Conservation (phyloP, 1,284 basidiomycete genomes). For the Spongiforma sp. region DNA sequence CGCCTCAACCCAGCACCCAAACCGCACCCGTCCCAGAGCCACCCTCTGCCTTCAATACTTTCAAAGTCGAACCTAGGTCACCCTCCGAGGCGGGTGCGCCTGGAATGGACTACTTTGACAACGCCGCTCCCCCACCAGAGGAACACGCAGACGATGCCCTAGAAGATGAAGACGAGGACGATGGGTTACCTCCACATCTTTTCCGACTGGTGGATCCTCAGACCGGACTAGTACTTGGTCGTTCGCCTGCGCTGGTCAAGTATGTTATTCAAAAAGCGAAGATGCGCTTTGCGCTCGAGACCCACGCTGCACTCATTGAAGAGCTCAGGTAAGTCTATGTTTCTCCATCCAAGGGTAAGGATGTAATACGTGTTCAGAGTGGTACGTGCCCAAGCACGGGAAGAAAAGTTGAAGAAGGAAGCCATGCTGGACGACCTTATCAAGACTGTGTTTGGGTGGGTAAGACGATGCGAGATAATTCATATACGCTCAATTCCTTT, state of each 20-base stretch:
- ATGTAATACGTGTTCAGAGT: slow-evolving; percentile 23
- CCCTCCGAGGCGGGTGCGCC: slow-evolving; percentile 43
- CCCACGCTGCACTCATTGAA: slow-evolving; percentile 64
- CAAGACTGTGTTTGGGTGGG: slow-evolving; percentile 57
- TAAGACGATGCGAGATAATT: neutral
- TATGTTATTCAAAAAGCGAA: slow-evolving; percentile 85
- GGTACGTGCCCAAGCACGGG: slow-evolving; percentile 55
- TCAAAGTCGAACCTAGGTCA: slow-evolving; percentile 64
- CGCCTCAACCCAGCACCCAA: slow-evolving; percentile 37
- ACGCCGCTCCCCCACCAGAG: slow-evolving; percentile 15
- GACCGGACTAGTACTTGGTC: slow-evolving; percentile 64
- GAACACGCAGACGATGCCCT: slow-evolving; percentile 28
- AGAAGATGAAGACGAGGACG: slow-evolving; percentile 41
- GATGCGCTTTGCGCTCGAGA: slow-evolving; percentile 61
- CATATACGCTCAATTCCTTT: slow-evolving; percentile 1
- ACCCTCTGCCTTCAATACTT: slow-evolving; percentile 54
- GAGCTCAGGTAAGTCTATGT: slow-evolving; percentile 52
- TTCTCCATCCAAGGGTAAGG: too few species aligned
- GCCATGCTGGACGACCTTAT: slow-evolving; percentile 57
- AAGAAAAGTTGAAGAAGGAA: slow-evolving; percentile 61
- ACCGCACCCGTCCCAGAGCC: slow-evolving; percentile 35
- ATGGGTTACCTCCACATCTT: slow-evolving; percentile 58
- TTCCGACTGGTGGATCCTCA: slow-evolving; percentile 51
- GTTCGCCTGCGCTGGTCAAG: slow-evolving; percentile 63
- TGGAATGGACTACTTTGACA: slow-evolving; percentile 36